These are phyloP conservation scores for Clitopilus passeckerianus DNA, from an alignment of 768 basidiomycete genomes.

Conservation along the genomic window DNA sequence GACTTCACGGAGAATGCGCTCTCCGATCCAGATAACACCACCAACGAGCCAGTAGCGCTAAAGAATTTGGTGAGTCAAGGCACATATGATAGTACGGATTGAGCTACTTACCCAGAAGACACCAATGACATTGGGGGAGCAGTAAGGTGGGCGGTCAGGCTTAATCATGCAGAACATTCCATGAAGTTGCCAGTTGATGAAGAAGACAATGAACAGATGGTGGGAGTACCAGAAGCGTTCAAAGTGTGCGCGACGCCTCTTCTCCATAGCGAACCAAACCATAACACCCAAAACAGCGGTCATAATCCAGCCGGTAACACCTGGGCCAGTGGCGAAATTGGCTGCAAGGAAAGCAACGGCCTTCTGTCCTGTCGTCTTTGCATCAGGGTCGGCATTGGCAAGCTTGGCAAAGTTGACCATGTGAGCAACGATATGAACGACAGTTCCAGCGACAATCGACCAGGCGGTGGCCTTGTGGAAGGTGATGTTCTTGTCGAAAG, in stretches of 20 bases:
- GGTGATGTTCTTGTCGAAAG: conserved; percentile 90
- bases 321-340: conserved; percentile 83
- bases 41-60: conserved; percentile 90
- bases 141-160: conserved; percentile 85
- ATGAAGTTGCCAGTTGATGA: conserved; percentile 91
- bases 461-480: conserved; percentile 91
- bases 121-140: conserved; percentile 79
- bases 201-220: conserved; percentile 90
- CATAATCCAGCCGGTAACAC: conserved; percentile 88
- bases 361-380: conserved; percentile 47
- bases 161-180: conserved; percentile 97
- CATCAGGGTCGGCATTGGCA: conserved; percentile 48
- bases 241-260: conserved; percentile 69
- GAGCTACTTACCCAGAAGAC: conserved; percentile 85
- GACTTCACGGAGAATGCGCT: conserved; percentile 90
- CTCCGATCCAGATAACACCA: conserved; percentile 78
- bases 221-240: conserved; percentile 89
- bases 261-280: conserved; percentile 84
- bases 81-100: not conserved
- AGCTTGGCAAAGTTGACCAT: conserved; percentile 80
- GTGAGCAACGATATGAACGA: conserved; percentile 79
- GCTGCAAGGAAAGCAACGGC: conserved; percentile 67
- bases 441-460: conserved; percentile 77
- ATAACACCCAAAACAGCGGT: conserved; percentile 66
- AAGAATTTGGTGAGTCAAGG: conserved; percentile 3